phyloP scores from a whole-genome alignment of 306 rosid species.

The Rosa lucieae region DNA sequence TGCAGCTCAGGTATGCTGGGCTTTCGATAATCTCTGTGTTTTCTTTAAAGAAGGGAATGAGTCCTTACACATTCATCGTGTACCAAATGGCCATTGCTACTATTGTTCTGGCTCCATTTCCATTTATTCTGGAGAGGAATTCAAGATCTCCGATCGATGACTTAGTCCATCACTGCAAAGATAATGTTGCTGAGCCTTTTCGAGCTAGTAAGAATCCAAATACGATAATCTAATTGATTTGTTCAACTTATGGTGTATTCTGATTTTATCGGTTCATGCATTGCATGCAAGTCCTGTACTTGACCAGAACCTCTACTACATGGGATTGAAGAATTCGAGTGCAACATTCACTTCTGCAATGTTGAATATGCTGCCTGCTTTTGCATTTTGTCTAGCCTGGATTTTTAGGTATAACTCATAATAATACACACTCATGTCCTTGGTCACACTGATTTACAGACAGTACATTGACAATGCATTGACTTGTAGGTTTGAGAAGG shows the following conservation, averaged over 20 bases:
- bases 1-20: constrained; percentile 36
- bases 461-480: not conserved
- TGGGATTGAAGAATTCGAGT: constrained; percentile 29
- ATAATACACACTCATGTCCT: not conserved
- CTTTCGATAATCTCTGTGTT: constrained; percentile 25
- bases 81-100: constrained; percentile 38
- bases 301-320: constrained; percentile 34
- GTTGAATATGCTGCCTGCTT: constrained; percentile 36
- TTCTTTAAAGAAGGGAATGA: constrained; percentile 44
- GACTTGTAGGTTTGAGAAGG: constrained; percentile 25
- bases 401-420: constrained; percentile 23
- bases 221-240: not conserved
- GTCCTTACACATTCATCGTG: constrained; percentile 29
- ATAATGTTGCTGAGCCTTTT: constrained; percentile 25
- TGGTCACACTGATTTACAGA: not conserved
- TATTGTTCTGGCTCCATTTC: constrained; percentile 35
- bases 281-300: constrained; percentile 32
- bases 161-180: constrained; percentile 17
- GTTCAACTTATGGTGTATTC: not conserved
- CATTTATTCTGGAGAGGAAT: constrained; percentile 30
- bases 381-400: constrained; percentile 42
- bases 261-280: not conserved
- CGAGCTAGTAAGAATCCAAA: constrained; percentile 33
- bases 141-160: constrained; percentile 21
- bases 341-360: constrained; percentile 42